phyloP scores from a whole-genome alignment of 2,329 filamentous ascomycete genomes.

The Pyrenochaeta sp. region DNA sequence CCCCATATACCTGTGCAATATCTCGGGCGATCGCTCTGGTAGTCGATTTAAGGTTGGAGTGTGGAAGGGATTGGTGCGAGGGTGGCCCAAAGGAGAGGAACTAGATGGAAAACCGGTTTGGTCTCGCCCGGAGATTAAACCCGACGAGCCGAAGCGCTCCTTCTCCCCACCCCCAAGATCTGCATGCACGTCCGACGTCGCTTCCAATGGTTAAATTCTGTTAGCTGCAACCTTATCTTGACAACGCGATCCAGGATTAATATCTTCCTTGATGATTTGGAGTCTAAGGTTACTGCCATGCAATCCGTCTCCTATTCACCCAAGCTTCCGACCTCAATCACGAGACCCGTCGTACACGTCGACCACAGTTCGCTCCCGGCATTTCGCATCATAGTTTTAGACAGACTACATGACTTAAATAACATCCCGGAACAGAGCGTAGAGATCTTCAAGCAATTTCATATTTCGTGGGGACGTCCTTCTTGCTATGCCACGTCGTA shows the following conservation, averaged over 20 bases:
- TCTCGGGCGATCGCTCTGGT: conserved; percentile 8
- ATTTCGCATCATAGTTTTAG: too few species aligned
- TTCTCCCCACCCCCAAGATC: neutral
- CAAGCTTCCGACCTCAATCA: too few species aligned
- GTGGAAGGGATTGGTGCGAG: conserved; percentile 13
- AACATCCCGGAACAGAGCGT: too few species aligned
- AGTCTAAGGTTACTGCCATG: neutral
- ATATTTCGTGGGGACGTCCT: too few species aligned
- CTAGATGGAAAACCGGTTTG: conserved; percentile 19
- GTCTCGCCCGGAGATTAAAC: conserved; percentile 20
- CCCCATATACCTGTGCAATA: neutral
- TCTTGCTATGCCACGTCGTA: too few species aligned
- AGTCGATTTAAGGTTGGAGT: conserved; percentile 16
- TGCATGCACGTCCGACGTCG: neutral
- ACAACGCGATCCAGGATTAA: neutral
- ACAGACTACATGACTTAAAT: too few species aligned
- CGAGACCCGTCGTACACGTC: too few species aligned
- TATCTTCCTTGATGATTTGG: neutral
- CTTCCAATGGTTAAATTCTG: neutral
- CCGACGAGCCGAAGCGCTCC: conserved; percentile 21
- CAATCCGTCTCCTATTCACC: too few species aligned
- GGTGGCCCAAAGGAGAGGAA: conserved; percentile 10
- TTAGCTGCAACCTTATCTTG: conserved; percentile 2
- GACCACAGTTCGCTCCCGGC: too few species aligned
- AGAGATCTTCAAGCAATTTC: too few species aligned